Conservation (phyloP, 441 rosid species). For the Pelargonium cotyledonis region DNA sequence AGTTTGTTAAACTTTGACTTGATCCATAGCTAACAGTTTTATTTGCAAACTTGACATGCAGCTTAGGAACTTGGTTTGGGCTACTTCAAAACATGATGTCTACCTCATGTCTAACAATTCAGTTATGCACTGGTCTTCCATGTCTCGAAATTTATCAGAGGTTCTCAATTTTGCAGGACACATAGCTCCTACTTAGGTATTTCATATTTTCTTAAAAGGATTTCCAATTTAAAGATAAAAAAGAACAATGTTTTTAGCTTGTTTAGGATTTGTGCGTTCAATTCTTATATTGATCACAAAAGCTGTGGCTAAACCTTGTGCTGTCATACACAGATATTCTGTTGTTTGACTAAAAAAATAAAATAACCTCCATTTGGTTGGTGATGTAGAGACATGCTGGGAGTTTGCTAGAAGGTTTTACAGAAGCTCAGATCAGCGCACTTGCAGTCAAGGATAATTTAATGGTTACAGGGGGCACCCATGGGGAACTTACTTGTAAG, state of each 20-base stretch:
- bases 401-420: slow-evolving; percentile 33
- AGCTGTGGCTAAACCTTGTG: neutral
- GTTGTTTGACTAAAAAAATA: too few species aligned
- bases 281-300: neutral
- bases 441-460: slow-evolving; percentile 28
- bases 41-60: slow-evolving; percentile 16
- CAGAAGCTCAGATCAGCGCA: slow-evolving; percentile 33
- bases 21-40: neutral
- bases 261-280: neutral
- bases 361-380: neutral
- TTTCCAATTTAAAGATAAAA: neutral
- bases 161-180: slow-evolving; percentile 40
- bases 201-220: slow-evolving; percentile 5
- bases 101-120: slow-evolving; percentile 42
- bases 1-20: neutral
- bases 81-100: slow-evolving; percentile 12
- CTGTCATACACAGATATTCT: neutral
- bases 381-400: slow-evolving; percentile 29
- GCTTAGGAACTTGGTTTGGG: slow-evolving; percentile 45
- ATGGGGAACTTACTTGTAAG: slow-evolving; percentile 36
- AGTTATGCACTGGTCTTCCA: slow-evolving; percentile 42
- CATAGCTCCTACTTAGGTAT: slow-evolving; percentile 44
- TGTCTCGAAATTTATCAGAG: slow-evolving; percentile 30
- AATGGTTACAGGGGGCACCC: slow-evolving; percentile 35
- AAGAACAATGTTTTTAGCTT: neutral